Evolutionary conservation across 116 monocot species (phyloP), one percentile per base, ranked within the genome.

Genomic region (Papilionanthe hybrid): DNA sequence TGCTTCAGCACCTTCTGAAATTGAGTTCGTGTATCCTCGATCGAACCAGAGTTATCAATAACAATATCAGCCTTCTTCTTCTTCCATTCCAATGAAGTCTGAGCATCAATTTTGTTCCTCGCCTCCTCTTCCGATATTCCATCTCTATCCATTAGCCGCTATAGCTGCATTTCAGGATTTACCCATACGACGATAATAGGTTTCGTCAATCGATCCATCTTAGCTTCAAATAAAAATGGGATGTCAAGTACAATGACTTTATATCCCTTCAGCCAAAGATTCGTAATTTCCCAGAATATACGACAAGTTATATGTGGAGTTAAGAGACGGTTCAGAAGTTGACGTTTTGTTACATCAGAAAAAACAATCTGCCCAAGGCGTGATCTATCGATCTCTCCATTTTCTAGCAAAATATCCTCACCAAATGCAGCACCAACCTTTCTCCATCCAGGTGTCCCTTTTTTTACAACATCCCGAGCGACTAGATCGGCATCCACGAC

Each of bases 101-200:
- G 94, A 55, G 97, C 85, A 58, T 88, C 49, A 20, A 97, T 91
- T 78, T 86, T 87, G 72, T 91, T 87, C 37, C 74, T 81, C 4
- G 97, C 97, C 55, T 89, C 88, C 37, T 94, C 97, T 82, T 89
- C 92, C 41, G 91, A 83, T 77, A 85, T 90, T 10, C 85, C 80
- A 80, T 97, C 97, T 69, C 97, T 83, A 58, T 73, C 78, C 85
- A 94, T 91, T 4, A 97, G 84, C 3, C 97, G 94, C 22, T 79
- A 71, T 19, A 92, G 85, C 74, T 96, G 96, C 27, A 87, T 88
- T 75, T 89, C 86, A 3, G 85, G 83, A 75, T 96, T 82, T 65
- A 96, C 94, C 96, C 92, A 93, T 7, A 93, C 92, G 47, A 92
- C 94, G 42, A 93, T 88, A 19, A 90, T 83, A 42, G 94, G 97